phyloP scores from a whole-genome alignment of 306 rosid species.

The Castanea sativa region DNA sequence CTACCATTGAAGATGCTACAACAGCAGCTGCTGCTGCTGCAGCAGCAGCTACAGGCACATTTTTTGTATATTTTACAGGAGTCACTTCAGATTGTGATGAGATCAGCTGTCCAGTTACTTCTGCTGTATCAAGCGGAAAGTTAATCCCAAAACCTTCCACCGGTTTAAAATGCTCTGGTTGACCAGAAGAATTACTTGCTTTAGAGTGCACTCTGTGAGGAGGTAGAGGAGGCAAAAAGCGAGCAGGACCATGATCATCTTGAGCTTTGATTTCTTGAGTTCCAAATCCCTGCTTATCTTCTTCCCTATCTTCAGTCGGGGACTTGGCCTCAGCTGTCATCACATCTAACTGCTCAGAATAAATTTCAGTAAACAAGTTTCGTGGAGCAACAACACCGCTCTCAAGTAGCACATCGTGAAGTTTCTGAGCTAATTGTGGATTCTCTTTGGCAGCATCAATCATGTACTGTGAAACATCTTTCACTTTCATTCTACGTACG shows the following conservation, averaged over 20 bases:
- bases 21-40: constrained; percentile 93
- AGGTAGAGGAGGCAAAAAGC: constrained; percentile 68
- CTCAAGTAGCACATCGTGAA: constrained; percentile 88
- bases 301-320: constrained; percentile 43
- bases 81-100: constrained; percentile 48
- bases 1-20: constrained; percentile 95
- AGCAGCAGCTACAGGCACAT: constrained; percentile 85
- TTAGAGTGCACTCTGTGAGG: constrained; percentile 41
- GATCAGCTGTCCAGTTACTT: constrained; percentile 41
- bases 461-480: constrained; percentile 93
- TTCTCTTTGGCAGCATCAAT: constrained; percentile 96
- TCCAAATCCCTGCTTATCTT: constrained; percentile 35
- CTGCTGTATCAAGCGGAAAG: constrained; percentile 49
- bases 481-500: constrained; percentile 67
- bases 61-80: constrained; percentile 58
- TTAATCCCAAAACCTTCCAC: constrained; percentile 62
- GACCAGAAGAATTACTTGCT: constrained; percentile 47
- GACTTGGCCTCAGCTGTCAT: constrained; percentile 39
- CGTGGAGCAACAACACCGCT: constrained; percentile 96
- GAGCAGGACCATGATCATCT: constrained; percentile 36
- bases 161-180: constrained; percentile 46
- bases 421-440: constrained; percentile 87
- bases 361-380: constrained; percentile 75
- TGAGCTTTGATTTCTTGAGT: constrained; percentile 35
- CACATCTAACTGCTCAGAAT: constrained; percentile 53